Evolutionary conservation across 768 basidiomycete species (phyloP).

Genomic region (Pleurotus giganteus): DNA sequence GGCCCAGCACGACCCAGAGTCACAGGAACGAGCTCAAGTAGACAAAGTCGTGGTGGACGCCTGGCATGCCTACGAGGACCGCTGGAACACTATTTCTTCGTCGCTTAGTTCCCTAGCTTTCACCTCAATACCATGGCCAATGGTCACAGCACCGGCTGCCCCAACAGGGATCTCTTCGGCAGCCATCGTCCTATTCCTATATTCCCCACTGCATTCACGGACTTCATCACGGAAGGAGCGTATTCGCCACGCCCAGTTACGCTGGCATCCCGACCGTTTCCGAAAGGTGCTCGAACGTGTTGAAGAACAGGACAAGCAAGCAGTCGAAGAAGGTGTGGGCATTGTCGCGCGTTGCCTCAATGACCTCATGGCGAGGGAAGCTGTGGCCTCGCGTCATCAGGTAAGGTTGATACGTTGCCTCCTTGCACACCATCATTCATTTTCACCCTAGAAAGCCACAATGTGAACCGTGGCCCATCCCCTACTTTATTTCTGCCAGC

Average conservation of each 20-base stretch:
- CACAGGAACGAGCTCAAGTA: slow-evolving; percentile 33
- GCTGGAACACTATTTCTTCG: slow-evolving; percentile 53
- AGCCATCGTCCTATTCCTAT: slow-evolving; percentile 58
- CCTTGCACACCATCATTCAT: background rate
- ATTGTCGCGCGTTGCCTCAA: slow-evolving; percentile 67
- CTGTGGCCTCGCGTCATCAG: slow-evolving; percentile 14
- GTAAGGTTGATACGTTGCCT: slow-evolving; percentile 8
- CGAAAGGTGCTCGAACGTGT: slow-evolving; percentile 53
- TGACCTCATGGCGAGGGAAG: slow-evolving; percentile 51
- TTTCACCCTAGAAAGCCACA: background rate
- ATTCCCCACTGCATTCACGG: slow-evolving; percentile 63
- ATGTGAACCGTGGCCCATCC: background rate
- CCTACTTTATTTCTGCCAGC: background rate
- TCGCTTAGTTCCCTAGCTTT: slow-evolving; percentile 54
- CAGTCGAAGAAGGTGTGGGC: slow-evolving; percentile 63
- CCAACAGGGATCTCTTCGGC: slow-evolving; percentile 51
- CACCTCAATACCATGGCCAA: slow-evolving; percentile 71
- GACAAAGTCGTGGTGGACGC: slow-evolving; percentile 50
- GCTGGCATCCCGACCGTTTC: slow-evolving; percentile 85
- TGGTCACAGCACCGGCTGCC: slow-evolving; percentile 37
- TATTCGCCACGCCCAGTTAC: slow-evolving; percentile 61
- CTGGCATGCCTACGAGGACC: slow-evolving; percentile 63
- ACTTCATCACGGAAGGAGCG: slow-evolving; percentile 61
- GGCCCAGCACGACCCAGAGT: slow-evolving; percentile 41
- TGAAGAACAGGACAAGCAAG: slow-evolving; percentile 43